Percentiles rank a stretch among this genome's conserved stretches.
These are phyloP conservation scores for Candida michaelii DNA, from an alignment of 805 yeast genomes.

Conservation along the genomic window DNA sequence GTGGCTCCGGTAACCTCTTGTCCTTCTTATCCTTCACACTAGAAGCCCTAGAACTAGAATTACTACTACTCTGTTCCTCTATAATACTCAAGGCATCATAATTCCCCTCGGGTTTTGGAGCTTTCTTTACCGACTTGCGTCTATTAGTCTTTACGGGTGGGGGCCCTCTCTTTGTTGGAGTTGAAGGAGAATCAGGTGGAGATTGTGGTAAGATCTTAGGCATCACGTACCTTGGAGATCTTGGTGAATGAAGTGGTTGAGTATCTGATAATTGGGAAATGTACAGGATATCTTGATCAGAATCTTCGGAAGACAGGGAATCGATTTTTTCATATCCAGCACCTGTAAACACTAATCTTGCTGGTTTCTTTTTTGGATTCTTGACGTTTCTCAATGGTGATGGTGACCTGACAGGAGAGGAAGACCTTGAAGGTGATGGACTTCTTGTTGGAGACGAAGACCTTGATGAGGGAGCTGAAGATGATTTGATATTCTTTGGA, in stretches of 20 bases:
- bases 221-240: not conserved
- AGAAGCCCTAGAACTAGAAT: constrained; percentile 29
- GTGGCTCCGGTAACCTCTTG: constrained; percentile 15
- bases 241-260: not conserved
- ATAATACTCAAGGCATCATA: constrained; percentile 43
- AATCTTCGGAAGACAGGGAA: constrained; percentile 20
- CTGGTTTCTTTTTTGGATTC: constrained; percentile 4
- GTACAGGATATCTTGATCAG: constrained; percentile 5
- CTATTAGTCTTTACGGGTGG: constrained; percentile 28
- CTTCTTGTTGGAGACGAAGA: constrained; percentile 10
- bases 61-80: constrained; percentile 34
- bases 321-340: constrained; percentile 36
- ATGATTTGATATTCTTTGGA: constrained; percentile 21
- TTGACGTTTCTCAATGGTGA: constrained; percentile 3
- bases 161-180: constrained; percentile 19
- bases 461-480: not conserved
- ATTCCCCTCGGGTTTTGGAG: constrained; percentile 13
- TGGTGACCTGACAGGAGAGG: constrained; percentile 12
- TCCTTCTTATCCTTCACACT: constrained; percentile 22
- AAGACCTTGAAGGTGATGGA: constrained; percentile 7
- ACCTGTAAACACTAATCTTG: constrained; percentile 31
- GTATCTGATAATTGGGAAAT: not conserved
- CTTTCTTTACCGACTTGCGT: constrained; percentile 25
- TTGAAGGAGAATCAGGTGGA: constrained; percentile 10
- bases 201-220: constrained; percentile 4